These are phyloP conservation scores for Hansenula lynferdii DNA, from an alignment of 1,139 yeast genomes.

Conservation along the genomic window DNA sequence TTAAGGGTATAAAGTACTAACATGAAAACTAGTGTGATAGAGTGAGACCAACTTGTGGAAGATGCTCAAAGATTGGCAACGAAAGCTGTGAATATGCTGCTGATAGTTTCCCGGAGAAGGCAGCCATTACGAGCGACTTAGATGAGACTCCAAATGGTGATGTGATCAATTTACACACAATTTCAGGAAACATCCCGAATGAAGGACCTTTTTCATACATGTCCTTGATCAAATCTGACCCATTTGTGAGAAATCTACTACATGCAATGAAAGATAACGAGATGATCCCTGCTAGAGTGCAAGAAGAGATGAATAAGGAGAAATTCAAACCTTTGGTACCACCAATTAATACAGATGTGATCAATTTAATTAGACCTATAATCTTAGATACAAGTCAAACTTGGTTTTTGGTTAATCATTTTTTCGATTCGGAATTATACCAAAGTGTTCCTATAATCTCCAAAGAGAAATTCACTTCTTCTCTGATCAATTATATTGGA, in stretches of 20 bases:
- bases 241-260: background rate
- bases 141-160: background rate
- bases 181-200: background rate
- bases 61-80: constrained; percentile 1
- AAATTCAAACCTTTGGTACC: background rate
- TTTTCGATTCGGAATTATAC: constrained; percentile 6
- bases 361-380: constrained; percentile 2
- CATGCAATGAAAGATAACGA: background rate
- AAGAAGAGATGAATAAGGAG: background rate
- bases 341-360: background rate
- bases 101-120: too few species aligned
- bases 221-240: background rate
- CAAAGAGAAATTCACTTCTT: constrained; percentile 1
- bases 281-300: background rate
- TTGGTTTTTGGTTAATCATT: constrained; percentile 2
- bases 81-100: constrained; percentile 3
- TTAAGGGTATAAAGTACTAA: background rate
- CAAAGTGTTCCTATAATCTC: constrained; percentile 1
- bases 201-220: constrained; percentile 1
- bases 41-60: constrained; percentile 5
- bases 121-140: too few species aligned
- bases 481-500: background rate
- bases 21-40: constrained; percentile 6
- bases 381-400: background rate
- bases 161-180: background rate